Evolutionary conservation across 2,329 filamentous ascomycete genomes (phyloP).

Genomic region (Hypoxylon sp.): DNA sequence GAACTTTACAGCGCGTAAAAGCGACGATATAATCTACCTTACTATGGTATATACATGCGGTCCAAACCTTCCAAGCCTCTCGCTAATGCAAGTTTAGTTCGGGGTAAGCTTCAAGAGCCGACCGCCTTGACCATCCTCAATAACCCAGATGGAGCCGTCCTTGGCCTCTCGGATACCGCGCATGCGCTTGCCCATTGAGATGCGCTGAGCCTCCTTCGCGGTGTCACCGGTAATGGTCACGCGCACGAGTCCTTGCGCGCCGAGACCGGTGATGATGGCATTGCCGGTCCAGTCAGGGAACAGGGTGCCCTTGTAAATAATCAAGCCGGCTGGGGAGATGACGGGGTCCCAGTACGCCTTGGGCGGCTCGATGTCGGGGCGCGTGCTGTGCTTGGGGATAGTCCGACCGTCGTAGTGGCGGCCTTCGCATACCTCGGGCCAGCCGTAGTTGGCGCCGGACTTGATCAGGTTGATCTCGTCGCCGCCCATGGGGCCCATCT

Average conservation of each 20-base stretch:
- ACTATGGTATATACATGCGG: conserved; percentile 39
- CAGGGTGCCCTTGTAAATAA: conserved; percentile 49
- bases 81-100: conserved; percentile 39
- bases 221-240: conserved; percentile 46
- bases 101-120: conserved; percentile 48
- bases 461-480: conserved; percentile 50
- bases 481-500: conserved; percentile 49
- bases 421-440: conserved; percentile 47
- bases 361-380: conserved; percentile 45
- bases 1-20: conserved; percentile 29
- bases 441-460: conserved; percentile 48
- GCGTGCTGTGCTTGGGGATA: conserved; percentile 46
- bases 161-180: conserved; percentile 46
- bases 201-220: conserved; percentile 46
- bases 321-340: conserved; percentile 48
- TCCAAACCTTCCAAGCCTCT: conserved; percentile 37
- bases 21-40: conserved; percentile 35
- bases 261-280: conserved; percentile 46
- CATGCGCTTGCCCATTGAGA: conserved; percentile 47
- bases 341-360: conserved; percentile 48
- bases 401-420: conserved; percentile 45
- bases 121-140: conserved; percentile 45
- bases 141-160: conserved; percentile 46
- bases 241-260: conserved; percentile 43
- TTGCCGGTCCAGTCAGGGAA: conserved; percentile 48